A percentile compares a stretch with the other conserved stretches of the same genome.
These are phyloP conservation scores for Durio zibethinus DNA, from an alignment of 345 rosid genomes.

Conservation along the genomic window DNA sequence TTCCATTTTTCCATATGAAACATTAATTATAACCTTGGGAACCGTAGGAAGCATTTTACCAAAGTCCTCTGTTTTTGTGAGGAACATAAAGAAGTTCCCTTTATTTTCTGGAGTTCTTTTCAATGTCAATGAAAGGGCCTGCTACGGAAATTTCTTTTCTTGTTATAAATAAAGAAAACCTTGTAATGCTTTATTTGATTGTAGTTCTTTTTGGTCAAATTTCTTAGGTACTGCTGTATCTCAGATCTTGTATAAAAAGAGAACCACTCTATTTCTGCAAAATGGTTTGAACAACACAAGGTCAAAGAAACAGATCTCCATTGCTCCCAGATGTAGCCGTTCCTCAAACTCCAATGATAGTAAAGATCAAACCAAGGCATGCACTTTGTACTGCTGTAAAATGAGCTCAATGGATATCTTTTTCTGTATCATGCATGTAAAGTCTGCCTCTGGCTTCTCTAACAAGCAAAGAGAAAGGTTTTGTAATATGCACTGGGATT, in stretches of 20 bases:
- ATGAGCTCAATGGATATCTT: neutral
- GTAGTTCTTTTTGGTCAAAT: slow-evolving; percentile 1
- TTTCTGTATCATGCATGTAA: slow-evolving; percentile 7
- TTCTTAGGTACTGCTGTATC: slow-evolving; percentile 31
- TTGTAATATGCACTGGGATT: neutral
- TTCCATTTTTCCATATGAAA: neutral
- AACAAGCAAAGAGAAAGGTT: neutral
- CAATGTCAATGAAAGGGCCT: neutral
- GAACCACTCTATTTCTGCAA: slow-evolving; percentile 15
- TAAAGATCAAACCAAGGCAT: slow-evolving; percentile 47
- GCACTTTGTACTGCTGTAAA: slow-evolving; percentile 5
- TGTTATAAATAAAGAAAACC: neutral
- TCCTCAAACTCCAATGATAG: slow-evolving; percentile 40
- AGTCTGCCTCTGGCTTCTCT: neutral
- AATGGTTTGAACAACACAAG: slow-evolving; percentile 15
- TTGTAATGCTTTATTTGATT: slow-evolving; percentile 11
- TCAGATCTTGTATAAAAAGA: slow-evolving; percentile 15
- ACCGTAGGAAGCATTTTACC: neutral
- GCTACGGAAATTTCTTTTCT: neutral
- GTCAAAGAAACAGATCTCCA: slow-evolving; percentile 26
- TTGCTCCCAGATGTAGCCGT: slow-evolving; percentile 34
- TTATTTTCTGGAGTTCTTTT: neutral
- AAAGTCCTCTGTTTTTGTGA: neutral
- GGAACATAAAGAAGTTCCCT: neutral
- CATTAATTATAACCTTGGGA: neutral